phyloP scores from a whole-genome alignment of 257 asterid species.

The Fraxinus cuspidata region DNA sequence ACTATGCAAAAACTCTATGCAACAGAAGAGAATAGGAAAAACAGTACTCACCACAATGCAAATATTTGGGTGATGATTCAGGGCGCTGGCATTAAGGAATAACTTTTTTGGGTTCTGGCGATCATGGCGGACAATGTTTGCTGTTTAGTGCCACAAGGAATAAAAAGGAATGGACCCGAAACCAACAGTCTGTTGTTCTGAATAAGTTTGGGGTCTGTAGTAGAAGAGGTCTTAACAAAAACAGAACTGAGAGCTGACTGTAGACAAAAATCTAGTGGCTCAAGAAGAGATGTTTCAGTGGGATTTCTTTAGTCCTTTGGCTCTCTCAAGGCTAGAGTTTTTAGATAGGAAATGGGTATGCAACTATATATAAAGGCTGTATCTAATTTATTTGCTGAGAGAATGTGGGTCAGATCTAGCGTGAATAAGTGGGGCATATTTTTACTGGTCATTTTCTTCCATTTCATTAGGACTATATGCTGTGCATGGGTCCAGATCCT shows the following conservation, averaged over 20 bases:
- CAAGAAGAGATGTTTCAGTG: conserved; percentile 41
- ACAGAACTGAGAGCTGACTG: conserved; percentile 28
- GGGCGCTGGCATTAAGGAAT: conserved; percentile 27
- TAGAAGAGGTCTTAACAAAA: conserved; percentile 8
- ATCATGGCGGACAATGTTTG: conserved; percentile 37
- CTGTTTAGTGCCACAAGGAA: conserved; percentile 28
- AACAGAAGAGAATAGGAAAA: conserved; percentile 20
- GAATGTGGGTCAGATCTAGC: conserved; percentile 59
- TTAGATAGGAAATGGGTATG: conserved; percentile 37
- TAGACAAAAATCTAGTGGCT: conserved; percentile 23
- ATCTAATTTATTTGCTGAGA: conserved; percentile 23
- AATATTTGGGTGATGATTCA: conserved; percentile 40
- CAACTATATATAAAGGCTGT: conserved; percentile 30
- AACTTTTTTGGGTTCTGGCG: conserved; percentile 29
- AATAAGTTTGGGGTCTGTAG: neutral
- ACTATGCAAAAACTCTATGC: neutral
- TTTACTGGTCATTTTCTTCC: conserved; percentile 44
- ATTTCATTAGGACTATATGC: conserved; percentile 64
- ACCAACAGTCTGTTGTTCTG: conserved; percentile 16
- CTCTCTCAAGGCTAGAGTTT: conserved; percentile 42
- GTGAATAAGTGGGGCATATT: conserved; percentile 66
- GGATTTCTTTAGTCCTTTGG: conserved; percentile 40
- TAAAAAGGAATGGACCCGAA: conserved; percentile 36
- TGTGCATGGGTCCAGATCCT: conserved; percentile 56
- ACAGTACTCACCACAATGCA: conserved; percentile 47